These are phyloP conservation scores for Ormosia semicastrata DNA, from an alignment of 306 rosid species.

Conservation along the genomic window DNA sequence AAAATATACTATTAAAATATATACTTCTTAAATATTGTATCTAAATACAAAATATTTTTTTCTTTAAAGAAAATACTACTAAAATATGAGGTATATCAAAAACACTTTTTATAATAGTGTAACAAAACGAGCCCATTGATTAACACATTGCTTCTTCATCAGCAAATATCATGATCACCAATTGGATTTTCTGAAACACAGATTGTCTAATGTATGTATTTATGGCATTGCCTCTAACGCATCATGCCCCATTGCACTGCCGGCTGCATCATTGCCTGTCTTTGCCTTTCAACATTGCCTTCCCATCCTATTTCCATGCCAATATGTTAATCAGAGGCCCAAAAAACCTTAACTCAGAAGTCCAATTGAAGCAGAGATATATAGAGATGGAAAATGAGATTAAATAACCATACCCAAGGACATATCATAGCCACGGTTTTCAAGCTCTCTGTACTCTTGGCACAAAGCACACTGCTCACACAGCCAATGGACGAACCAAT, in stretches of 20 bases:
- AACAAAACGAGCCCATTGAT: too few relatives aligned
- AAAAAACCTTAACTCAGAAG: background rate
- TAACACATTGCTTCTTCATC: background rate
- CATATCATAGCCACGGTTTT: conserved; percentile 47
- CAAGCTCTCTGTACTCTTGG: conserved; percentile 53
- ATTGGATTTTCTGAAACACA: background rate
- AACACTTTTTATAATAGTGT: too few relatives aligned
- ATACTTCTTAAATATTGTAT: too few relatives aligned
- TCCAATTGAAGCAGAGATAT: background rate
- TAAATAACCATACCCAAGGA: conserved; percentile 27
- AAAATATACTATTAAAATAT: too few relatives aligned
- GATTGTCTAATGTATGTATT: background rate
- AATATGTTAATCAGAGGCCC: background rate
- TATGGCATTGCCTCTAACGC: background rate
- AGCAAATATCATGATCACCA: background rate
- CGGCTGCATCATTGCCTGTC: conserved; percentile 34
- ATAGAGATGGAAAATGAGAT: background rate
- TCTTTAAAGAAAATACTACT: too few relatives aligned
- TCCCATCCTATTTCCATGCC: conserved; percentile 44
- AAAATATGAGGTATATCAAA: too few relatives aligned
- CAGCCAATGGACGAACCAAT: conserved; percentile 36
- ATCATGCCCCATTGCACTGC: conserved; percentile 19
- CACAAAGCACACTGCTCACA: conserved; percentile 49
- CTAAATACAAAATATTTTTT: too few relatives aligned
- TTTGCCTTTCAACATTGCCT: conserved; percentile 49